Evolutionary conservation across 225 moss, liverwort and hornwort species (phyloP).

Genomic region (Straminergon stramineum): DNA sequence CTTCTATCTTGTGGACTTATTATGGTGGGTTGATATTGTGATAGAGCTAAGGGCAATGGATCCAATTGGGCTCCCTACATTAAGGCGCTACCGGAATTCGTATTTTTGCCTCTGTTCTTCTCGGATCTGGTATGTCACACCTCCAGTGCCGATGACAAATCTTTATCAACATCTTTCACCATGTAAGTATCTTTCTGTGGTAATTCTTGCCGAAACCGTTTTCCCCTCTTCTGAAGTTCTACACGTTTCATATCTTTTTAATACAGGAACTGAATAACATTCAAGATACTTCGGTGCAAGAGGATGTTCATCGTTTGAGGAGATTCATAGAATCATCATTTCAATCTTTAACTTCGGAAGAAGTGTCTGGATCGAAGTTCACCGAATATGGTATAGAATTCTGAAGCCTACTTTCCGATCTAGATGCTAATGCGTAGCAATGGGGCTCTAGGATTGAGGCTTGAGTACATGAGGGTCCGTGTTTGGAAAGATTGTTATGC

Average conservation of each 20-base stretch:
- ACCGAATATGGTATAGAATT: conserved; percentile 57
- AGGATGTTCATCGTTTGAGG: conserved; percentile 58
- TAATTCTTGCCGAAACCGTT: neutral
- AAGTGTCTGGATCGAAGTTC: conserved; percentile 67
- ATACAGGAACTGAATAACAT: conserved; percentile 77
- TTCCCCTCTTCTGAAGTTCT: neutral
- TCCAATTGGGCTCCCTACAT: conserved; percentile 69
- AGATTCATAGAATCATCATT: conserved; percentile 68
- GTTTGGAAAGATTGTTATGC: neutral
- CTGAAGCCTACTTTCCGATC: neutral
- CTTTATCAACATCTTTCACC: neutral
- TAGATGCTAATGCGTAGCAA: neutral
- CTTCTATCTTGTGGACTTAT: neutral
- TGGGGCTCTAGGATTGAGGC: neutral
- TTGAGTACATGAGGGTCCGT: neutral
- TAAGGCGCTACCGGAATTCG: conserved; percentile 58
- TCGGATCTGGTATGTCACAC: conserved; percentile 57
- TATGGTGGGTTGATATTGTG: neutral
- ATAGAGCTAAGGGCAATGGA: conserved; percentile 56
- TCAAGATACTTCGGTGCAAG: conserved; percentile 55
- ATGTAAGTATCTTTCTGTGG: neutral
- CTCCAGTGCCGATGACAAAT: neutral
- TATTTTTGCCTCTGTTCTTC: conserved; percentile 76
- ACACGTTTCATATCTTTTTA: neutral
- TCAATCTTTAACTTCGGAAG: conserved; percentile 49